Conservation (phyloP, 2,329 filamentous ascomycete genomes). For the Epichloe gansuensis region DNA sequence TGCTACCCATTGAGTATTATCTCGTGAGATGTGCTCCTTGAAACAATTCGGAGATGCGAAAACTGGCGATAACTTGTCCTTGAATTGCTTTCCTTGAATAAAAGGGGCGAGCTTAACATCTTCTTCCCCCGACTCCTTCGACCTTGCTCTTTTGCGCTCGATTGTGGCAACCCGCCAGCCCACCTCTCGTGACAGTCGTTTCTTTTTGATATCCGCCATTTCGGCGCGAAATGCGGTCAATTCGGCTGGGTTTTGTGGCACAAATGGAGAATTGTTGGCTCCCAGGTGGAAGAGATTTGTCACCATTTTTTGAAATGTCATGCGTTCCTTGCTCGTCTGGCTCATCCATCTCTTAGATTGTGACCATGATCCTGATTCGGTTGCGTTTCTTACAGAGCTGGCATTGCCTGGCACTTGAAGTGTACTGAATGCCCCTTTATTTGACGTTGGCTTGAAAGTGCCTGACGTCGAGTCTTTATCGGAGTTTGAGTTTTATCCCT, state of each 20-base stretch:
- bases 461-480: background rate
- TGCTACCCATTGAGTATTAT: conserved; percentile 10
- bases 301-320: conserved; percentile 22
- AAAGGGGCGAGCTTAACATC: conserved; percentile 9
- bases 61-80: conserved; percentile 20
- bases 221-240: conserved; percentile 20
- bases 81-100: conserved; percentile 17
- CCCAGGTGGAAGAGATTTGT: conserved; percentile 23
- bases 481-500: background rate
- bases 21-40: conserved; percentile 11
- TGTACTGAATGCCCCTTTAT: conserved; percentile 1
- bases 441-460: background rate
- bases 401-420: background rate
- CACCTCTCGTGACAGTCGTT: conserved; percentile 15
- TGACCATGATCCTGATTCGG: conserved; percentile 21
- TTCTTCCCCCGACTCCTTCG: background rate
- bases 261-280: conserved; percentile 24
- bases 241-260: conserved; percentile 23
- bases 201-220: conserved; percentile 15
- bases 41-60: conserved; percentile 22
- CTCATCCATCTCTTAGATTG: conserved; percentile 29
- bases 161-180: conserved; percentile 11
- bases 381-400: background rate
- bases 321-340: conserved; percentile 19
- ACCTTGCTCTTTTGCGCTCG: conserved; percentile 8